A percentile compares a stretch with the other conserved stretches of the same genome.
These are phyloP conservation scores for Botrytis pseudocinerea DNA, from an alignment of 2,329 filamentous ascomycete species.

Conservation along the genomic window DNA sequence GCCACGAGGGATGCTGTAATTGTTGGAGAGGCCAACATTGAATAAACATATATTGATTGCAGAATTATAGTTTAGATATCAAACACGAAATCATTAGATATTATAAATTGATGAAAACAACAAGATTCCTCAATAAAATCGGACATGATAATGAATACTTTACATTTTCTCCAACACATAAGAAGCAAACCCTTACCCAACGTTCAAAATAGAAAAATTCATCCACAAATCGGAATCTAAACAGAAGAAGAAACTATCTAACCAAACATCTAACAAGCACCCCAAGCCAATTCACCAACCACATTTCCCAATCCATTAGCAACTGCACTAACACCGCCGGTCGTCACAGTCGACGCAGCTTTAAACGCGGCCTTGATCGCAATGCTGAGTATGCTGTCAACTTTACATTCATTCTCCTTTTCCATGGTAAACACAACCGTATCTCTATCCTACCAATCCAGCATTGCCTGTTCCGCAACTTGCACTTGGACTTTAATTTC, in stretches of 20 bases:
- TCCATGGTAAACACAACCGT: background rate
- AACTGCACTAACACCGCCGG: background rate
- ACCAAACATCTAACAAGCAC: background rate
- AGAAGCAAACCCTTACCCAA: background rate
- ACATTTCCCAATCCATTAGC: background rate
- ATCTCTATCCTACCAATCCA: background rate
- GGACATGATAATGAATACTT: background rate
- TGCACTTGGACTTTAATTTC: background rate
- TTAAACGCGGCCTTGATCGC: background rate
- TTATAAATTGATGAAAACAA: background rate
- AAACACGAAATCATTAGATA: background rate
- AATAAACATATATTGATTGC: background rate
- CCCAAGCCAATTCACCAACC: background rate
- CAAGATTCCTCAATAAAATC: background rate
- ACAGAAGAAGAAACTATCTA: background rate
- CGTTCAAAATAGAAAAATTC: background rate
- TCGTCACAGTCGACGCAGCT: background rate
- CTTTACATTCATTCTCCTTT: background rate
- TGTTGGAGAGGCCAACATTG: rapidly evolving
- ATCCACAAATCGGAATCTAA: background rate
- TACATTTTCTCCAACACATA: background rate
- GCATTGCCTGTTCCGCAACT: background rate
- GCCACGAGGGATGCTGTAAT: background rate
- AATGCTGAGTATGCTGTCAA: background rate
- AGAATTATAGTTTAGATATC: rapidly evolving